Evolutionary conservation across 306 rosid species (phyloP).

Genomic region (Quercus robur): DNA sequence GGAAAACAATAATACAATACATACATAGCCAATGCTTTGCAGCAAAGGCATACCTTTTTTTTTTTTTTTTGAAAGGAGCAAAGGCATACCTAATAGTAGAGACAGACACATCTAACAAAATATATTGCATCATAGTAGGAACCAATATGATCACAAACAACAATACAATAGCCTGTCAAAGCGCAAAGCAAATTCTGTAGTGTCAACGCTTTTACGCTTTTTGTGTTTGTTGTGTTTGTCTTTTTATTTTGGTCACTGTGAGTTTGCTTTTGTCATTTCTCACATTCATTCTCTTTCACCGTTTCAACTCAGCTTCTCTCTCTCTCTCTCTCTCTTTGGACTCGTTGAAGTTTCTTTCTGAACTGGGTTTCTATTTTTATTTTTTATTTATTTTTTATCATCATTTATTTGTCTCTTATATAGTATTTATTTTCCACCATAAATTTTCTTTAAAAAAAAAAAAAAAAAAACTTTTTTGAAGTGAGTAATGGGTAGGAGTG

Average conservation of each 20-base stretch:
- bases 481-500: neutral
- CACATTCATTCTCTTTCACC: neutral
- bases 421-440: too few relatives aligned
- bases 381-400: neutral
- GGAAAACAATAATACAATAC: too few relatives aligned
- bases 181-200: neutral
- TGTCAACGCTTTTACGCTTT: neutral
- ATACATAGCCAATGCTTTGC: too few relatives aligned
- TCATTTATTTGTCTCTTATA: too few relatives aligned
- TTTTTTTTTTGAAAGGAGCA: too few relatives aligned
- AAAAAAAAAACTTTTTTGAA: neutral
- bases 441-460: neutral
- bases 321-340: neutral
- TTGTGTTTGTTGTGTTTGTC: too few relatives aligned
- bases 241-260: too few relatives aligned
- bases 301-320: neutral
- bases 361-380: neutral
- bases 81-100: too few relatives aligned
- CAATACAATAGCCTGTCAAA: neutral
- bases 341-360: neutral
- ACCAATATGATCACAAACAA: too few relatives aligned
- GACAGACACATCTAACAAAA: too few relatives aligned
- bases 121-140: too few relatives aligned
- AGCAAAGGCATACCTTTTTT: too few relatives aligned
- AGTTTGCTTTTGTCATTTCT: neutral